Conservation (phyloP, 345 rosid genomes). For the Brassica cretica region DNA sequence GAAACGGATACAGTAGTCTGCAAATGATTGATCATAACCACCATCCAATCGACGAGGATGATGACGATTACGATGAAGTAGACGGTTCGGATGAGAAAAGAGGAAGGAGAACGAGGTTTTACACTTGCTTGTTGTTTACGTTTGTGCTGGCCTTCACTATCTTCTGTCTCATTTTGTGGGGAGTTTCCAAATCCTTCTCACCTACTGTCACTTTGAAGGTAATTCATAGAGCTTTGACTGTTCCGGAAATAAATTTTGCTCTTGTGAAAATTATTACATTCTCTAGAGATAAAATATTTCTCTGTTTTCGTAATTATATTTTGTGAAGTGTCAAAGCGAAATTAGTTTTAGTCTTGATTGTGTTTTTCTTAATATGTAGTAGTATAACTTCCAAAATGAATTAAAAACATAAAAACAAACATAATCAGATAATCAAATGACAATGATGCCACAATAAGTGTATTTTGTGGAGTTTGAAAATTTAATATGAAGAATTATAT, state of each 20-base stretch:
- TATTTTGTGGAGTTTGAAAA: neutral
- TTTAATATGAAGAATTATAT: neutral
- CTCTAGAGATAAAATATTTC: neutral
- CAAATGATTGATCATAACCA: slow-evolving; percentile 34
- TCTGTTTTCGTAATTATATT: neutral
- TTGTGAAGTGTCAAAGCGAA: neutral
- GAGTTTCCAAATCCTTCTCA: slow-evolving; percentile 68
- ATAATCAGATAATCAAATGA: neutral
- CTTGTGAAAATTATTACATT: neutral
- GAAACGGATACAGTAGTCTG: slow-evolving; percentile 60
- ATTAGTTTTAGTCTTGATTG: neutral
- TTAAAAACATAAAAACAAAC: neutral
- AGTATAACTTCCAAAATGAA: neutral
- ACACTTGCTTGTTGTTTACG: slow-evolving; percentile 48
- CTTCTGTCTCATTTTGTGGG: slow-evolving; percentile 83
- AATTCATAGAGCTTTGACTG: neutral
- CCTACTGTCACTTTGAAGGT: slow-evolving; percentile 72
- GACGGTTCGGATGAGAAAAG: slow-evolving; percentile 15
- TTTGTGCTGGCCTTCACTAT: slow-evolving; percentile 54
- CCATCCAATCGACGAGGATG: neutral
- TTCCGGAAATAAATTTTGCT: neutral
- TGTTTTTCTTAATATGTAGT: neutral
- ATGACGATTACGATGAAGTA: slow-evolving; percentile 41
- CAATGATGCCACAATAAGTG: neutral
- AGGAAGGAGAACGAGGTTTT: slow-evolving; percentile 48